phyloP scores from a whole-genome alignment of 2,329 filamentous ascomycete genomes.

The Scopulariopsis brevicaulis region DNA sequence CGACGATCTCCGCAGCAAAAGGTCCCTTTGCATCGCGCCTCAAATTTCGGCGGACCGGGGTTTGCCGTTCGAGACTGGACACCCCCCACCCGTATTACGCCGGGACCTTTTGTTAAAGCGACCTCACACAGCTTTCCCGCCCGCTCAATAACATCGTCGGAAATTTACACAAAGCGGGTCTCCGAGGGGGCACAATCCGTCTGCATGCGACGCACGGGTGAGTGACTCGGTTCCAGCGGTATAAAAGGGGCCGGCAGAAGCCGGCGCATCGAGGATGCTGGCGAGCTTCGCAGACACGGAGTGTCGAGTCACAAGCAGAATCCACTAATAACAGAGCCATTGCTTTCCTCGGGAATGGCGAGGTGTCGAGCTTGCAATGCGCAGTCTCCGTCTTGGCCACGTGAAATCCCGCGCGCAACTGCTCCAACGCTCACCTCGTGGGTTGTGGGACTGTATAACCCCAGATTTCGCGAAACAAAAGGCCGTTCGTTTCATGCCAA shows the following conservation, averaged over 20 bases:
- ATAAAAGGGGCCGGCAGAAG: too few relatives aligned
- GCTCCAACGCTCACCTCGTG: background rate
- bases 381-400: background rate
- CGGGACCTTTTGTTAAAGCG: background rate
- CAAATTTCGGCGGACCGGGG: background rate
- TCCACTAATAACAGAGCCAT: too few relatives aligned
- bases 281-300: too few relatives aligned
- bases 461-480: background rate
- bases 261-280: too few relatives aligned
- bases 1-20: background rate
- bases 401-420: background rate
- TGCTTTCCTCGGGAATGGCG: too few relatives aligned
- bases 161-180: background rate
- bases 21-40: background rate
- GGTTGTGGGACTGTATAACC: background rate
- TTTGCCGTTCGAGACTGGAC: background rate
- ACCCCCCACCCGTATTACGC: background rate
- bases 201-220: too few relatives aligned
- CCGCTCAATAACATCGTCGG: background rate
- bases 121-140: background rate
- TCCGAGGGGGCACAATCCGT: too few relatives aligned
- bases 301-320: too few relatives aligned
- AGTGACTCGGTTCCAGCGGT: too few relatives aligned
- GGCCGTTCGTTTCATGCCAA: background rate
- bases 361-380: background rate